These are phyloP conservation scores for Salix koriyanagi DNA, from an alignment of 345 rosid species.

Conservation along the genomic window DNA sequence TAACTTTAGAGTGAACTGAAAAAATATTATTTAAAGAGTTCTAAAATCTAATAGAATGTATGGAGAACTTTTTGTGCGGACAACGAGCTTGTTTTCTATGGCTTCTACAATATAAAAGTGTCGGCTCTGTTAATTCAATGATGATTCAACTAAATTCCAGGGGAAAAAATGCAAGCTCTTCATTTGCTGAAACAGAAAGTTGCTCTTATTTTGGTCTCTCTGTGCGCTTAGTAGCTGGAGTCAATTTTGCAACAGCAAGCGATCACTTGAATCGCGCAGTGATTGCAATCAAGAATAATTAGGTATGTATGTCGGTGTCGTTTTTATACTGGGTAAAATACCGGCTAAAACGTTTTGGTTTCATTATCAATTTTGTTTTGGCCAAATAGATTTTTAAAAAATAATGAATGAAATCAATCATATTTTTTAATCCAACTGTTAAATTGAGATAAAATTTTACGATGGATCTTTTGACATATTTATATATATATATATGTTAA, in stretches of 20 bases:
- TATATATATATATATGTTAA: no score
- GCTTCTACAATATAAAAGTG: background rate
- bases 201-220: background rate
- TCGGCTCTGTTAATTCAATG: background rate
- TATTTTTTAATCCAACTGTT: no score
- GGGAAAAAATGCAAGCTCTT: background rate
- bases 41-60: background rate
- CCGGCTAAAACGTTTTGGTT: no score
- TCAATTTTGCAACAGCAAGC: background rate
- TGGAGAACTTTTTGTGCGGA: no score
- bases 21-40: background rate
- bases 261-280: no score
- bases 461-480: no score
- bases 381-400: no score
- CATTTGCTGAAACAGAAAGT: background rate
- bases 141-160: background rate
- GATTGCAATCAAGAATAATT: background rate
- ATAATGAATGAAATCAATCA: no score
- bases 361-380: fast-evolving
- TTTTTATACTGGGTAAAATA: no score
- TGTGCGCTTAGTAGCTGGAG: background rate
- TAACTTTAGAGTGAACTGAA: no score
- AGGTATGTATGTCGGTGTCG: no score
- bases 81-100: background rate
- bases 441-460: no score